Percentiles rank a stretch among this genome's conserved stretches.
Evolutionary conservation across 2,329 filamentous ascomycete genomes (phyloP).

Genomic region (Alternaria rosae): DNA sequence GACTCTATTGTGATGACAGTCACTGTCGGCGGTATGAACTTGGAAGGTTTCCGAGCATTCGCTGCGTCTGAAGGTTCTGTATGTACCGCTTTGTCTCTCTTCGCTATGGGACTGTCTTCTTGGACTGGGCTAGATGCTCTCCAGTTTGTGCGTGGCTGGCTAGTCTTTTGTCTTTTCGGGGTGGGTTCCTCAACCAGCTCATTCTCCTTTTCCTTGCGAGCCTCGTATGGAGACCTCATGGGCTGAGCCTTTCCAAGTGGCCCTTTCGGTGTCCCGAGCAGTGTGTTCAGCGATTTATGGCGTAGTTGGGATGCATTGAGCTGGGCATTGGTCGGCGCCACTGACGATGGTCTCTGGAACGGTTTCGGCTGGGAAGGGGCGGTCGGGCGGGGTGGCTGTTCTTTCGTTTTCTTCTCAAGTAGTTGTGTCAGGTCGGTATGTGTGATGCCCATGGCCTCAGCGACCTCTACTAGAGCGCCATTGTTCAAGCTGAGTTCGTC

Average conservation of each 20-base stretch:
- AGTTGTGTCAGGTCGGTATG: constrained; percentile 81
- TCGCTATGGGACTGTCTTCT: constrained; percentile 18
- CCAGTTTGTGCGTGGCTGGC: constrained; percentile 14
- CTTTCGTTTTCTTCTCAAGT: constrained; percentile 70
- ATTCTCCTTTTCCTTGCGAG: constrained; percentile 45
- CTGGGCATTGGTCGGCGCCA: constrained; percentile 22
- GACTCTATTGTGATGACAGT: constrained; percentile 49
- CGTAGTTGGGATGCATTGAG: constrained; percentile 52
- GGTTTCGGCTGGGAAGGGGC: constrained; percentile 26
- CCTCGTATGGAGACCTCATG: constrained; percentile 72
- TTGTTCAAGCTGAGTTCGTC: constrained; percentile 83
- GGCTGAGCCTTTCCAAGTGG: constrained; percentile 68
- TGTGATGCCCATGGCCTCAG: constrained; percentile 73
- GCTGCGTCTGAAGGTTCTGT: constrained; percentile 35
- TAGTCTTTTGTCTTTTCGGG: constrained; percentile 51
- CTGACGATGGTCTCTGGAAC: constrained; percentile 28
- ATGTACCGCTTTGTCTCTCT: constrained; percentile 27
- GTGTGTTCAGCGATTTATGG: constrained; percentile 66
- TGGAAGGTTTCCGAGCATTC: constrained; percentile 20
- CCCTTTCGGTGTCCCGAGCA: constrained; percentile 71
- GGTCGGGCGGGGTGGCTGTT: constrained; percentile 26
- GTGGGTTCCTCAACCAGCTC: constrained; percentile 44
- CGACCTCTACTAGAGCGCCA: constrained; percentile 80
- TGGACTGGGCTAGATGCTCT: constrained; percentile 25
- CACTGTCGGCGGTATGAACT: constrained; percentile 31